Conservation (phyloP, 306 rosid species). For the Malus fusca region DNA sequence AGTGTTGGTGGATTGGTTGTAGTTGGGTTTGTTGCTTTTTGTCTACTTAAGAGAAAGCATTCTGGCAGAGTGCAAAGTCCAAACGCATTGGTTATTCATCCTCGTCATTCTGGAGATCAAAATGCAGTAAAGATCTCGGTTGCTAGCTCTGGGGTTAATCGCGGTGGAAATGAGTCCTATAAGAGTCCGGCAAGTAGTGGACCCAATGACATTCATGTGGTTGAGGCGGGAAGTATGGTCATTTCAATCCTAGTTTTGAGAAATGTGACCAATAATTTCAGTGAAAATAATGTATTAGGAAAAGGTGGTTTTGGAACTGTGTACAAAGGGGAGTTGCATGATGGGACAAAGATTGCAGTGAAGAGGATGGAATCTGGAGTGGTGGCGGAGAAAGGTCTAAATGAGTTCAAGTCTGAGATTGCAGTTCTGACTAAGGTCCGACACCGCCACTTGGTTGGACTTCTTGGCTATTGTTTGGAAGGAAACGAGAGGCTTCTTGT, state of each 20-base stretch:
- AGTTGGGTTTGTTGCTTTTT: constrained; percentile 13
- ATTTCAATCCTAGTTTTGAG: constrained; percentile 67
- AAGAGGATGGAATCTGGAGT: constrained; percentile 80
- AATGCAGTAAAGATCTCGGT: constrained; percentile 33
- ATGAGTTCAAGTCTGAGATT: constrained; percentile 76
- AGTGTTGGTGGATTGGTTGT: constrained; percentile 20
- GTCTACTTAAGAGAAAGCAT: constrained; percentile 15
- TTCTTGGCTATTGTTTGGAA: constrained; percentile 88
- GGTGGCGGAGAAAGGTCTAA: constrained; percentile 52
- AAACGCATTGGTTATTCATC: constrained; percentile 26
- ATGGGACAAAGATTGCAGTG: constrained; percentile 88
- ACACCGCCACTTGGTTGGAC: constrained; percentile 76
- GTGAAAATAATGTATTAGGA: constrained; percentile 56
- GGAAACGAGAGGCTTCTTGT: constrained; percentile 84
- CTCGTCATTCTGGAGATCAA: constrained; percentile 35
- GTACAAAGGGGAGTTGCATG: constrained; percentile 77
- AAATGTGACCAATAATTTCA: constrained; percentile 63
- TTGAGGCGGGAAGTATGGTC: constrained; percentile 53
- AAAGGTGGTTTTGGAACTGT: constrained; percentile 84
- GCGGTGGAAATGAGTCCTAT: constrained; percentile 10
- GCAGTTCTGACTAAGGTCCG: constrained; percentile 80
- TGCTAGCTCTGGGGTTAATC: constrained; percentile 14
- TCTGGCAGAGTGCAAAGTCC: constrained; percentile 22
- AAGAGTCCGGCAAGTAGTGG: constrained; percentile 26
- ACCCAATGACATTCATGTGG: constrained; percentile 35